phyloP scores from a whole-genome alignment of 768 basidiomycete species.

The Coprinellus micaceus region DNA sequence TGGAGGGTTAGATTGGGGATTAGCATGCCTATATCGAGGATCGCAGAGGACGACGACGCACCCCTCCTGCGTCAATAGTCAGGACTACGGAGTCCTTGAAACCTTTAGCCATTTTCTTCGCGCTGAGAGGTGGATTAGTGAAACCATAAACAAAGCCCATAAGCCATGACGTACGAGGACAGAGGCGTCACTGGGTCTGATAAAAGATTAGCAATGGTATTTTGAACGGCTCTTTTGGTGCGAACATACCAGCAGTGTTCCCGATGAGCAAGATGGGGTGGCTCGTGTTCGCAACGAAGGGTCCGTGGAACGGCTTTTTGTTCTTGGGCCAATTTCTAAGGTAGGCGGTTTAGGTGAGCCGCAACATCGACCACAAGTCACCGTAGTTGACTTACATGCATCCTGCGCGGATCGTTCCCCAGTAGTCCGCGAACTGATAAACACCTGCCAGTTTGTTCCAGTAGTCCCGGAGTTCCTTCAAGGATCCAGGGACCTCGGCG shows the following conservation, averaged over 20 bases:
- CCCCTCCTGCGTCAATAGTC: conserved; percentile 18
- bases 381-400: conserved; percentile 15
- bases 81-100: conserved; percentile 16
- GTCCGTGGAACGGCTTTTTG: conserved; percentile 22
- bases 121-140: conserved; percentile 3
- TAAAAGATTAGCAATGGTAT: neutral
- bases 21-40: no score
- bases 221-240: neutral
- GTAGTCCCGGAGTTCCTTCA: neutral
- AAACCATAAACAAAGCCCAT: no score
- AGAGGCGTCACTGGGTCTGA: conserved; percentile 29
- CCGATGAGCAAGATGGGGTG: conserved; percentile 36
- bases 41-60: no score
- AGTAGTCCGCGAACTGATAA: neutral
- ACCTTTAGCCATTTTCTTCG: conserved; percentile 9
- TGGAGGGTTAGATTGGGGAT: no score
- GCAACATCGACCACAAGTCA: no score
- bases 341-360: no score
- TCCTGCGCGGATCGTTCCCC: neutral
- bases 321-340: conserved; percentile 12
- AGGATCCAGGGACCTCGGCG: neutral
- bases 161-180: conserved; percentile 20
- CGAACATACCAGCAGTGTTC: conserved; percentile 33
- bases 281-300: conserved; percentile 34
- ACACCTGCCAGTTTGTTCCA: neutral